Conservation (phyloP, 1,139 yeast species). For the Debaryomyces sp. region DNA sequence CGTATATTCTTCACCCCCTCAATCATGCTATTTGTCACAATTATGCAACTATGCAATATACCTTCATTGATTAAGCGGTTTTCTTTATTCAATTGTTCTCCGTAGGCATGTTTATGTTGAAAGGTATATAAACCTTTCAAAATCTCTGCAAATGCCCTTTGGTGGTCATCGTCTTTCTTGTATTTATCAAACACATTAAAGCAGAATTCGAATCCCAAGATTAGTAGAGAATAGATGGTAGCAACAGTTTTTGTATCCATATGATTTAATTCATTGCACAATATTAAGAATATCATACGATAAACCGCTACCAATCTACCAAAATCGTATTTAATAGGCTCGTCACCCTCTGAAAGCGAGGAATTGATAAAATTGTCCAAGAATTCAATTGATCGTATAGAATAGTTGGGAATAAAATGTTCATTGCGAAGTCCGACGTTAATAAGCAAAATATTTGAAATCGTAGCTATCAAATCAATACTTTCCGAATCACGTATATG, state of each 20-base stretch:
- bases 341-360: conserved; percentile 1
- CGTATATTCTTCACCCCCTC: not conserved
- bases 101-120: conserved; percentile 24
- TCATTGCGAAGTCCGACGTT: conserved; percentile 25
- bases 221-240: conserved; percentile 3
- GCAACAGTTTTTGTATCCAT: conserved; percentile 7
- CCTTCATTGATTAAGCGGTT: conserved; percentile 9
- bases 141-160: conserved; percentile 27
- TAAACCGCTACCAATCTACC: conserved; percentile 25
- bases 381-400: conserved; percentile 18
- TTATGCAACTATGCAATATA: conserved; percentile 3
- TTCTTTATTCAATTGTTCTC: conserved; percentile 8
- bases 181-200: conserved; percentile 5
- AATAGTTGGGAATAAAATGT: conserved; percentile 24
- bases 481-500: conserved; percentile 13
- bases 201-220: conserved; percentile 9
- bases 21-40: conserved; percentile 4
- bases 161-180: conserved; percentile 9
- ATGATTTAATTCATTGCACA: conserved; percentile 22
- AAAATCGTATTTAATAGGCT: conserved; percentile 13
- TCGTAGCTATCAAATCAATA: conserved; percentile 24
- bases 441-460: conserved; percentile 30
- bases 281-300: conserved; percentile 29
- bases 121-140: conserved; percentile 30
- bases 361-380: conserved; percentile 16